Evolutionary conservation across 139 green algal species (phyloP).

Genomic region (Chlamydomonas sp.): DNA sequence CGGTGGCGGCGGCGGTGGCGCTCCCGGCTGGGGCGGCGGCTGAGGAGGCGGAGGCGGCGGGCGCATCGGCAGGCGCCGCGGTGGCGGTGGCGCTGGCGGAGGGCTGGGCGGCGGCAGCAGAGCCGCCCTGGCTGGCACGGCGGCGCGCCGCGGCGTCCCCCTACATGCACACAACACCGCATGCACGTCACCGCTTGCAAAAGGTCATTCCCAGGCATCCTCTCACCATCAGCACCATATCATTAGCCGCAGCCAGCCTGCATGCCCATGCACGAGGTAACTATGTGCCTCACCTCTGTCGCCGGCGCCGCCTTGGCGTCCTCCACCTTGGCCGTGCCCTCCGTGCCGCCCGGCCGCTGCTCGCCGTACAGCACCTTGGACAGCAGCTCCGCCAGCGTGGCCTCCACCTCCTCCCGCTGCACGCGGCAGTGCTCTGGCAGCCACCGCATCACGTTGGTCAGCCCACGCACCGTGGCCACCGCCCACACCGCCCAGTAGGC

Average conservation of each 20-base stretch:
- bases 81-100: background rate
- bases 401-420: constrained; percentile 64
- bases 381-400: constrained; percentile 54
- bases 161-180: too few relatives aligned
- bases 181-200: too few relatives aligned
- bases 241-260: too few relatives aligned
- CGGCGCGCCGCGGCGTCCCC: too few relatives aligned
- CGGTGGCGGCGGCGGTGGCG: background rate
- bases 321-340: background rate
- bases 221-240: too few relatives aligned
- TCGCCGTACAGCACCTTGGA: constrained; percentile 46
- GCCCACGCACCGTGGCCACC: constrained; percentile 59
- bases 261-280: too few relatives aligned
- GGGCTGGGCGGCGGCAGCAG: background rate
- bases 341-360: constrained; percentile 1
- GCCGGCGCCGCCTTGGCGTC: background rate
- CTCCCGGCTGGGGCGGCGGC: background rate
- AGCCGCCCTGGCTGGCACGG: background rate
- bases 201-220: too few relatives aligned
- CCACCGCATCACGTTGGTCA: constrained; percentile 79
- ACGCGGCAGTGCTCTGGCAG: constrained; percentile 76
- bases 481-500: constrained; percentile 53
- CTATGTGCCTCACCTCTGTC: background rate
- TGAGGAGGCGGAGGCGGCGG: background rate
- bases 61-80: background rate